Conservation (phyloP, 2,329 filamentous ascomycete species). For the Ophiostoma perfectum region DNA sequence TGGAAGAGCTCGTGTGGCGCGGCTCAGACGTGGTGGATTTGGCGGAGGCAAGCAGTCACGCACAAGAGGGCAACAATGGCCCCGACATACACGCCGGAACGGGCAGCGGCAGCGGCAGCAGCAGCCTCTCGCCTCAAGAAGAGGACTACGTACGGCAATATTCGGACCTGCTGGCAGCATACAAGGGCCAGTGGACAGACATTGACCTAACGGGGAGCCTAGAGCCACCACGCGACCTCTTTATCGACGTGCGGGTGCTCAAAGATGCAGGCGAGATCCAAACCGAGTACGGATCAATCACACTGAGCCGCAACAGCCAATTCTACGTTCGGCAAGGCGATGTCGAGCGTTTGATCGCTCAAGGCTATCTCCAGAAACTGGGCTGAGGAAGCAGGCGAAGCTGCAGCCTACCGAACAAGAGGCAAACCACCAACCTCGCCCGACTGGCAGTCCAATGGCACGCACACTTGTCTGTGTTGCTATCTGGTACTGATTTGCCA, state of each 20-base stretch:
- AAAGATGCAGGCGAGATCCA: conserved; percentile 98
- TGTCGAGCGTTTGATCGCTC: conserved; percentile 87
- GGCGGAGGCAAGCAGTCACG: conserved; percentile 49
- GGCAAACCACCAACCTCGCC: neutral
- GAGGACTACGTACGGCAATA: conserved; percentile 94
- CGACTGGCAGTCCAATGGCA: neutral
- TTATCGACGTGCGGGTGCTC: conserved; percentile 92
- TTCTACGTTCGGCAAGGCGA: conserved; percentile 95
- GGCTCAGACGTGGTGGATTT: conserved; percentile 77
- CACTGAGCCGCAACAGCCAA: conserved; percentile 94
- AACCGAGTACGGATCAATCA: conserved; percentile 98
- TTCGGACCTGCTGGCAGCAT: conserved; percentile 84
- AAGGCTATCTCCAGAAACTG: conserved; percentile 90
- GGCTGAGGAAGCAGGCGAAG: conserved; percentile 48
- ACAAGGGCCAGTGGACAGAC: conserved; percentile 98
- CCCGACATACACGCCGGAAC: conserved; percentile 34
- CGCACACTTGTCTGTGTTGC: neutral
- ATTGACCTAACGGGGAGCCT: conserved; percentile 91
- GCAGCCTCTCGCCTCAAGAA: conserved; percentile 87
- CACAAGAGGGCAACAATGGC: conserved; percentile 31
- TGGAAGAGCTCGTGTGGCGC: conserved; percentile 91
- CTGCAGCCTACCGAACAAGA: neutral
- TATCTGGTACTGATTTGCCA: neutral
- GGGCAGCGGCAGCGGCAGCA: conserved; percentile 40
- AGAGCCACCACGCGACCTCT: conserved; percentile 89